Percentiles rank a stretch among this genome's conserved stretches.
phyloP scores from a whole-genome alignment of 2,329 filamentous ascomycete species.

The Botrytis aclada region DNA sequence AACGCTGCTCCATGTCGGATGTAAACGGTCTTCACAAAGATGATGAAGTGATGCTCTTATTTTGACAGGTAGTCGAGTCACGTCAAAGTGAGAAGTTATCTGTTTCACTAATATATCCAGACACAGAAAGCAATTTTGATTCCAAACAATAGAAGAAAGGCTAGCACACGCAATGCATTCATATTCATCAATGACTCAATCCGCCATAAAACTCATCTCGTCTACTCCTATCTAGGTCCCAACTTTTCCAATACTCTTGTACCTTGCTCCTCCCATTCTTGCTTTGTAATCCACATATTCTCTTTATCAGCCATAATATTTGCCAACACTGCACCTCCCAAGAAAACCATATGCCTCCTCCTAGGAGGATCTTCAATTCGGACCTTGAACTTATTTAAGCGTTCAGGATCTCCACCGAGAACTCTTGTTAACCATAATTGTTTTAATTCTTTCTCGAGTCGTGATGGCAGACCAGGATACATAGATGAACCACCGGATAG shows the following conservation, averaged over 20 bases:
- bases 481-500: slow-evolving; percentile 96
- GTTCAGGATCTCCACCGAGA: slow-evolving; percentile 85
- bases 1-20: not conserved
- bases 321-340: slow-evolving; percentile 91
- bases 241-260: slow-evolving; percentile 83
- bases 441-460: slow-evolving; percentile 97
- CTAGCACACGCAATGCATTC: slow-evolving; percentile 12
- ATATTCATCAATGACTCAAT: slow-evolving; percentile 12
- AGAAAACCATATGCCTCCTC: slow-evolving; percentile 98
- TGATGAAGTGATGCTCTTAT: not conserved
- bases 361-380: slow-evolving; percentile 96
- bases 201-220: slow-evolving; percentile 9
- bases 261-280: slow-evolving; percentile 95
- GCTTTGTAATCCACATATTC: slow-evolving; percentile 97
- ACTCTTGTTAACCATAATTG: slow-evolving; percentile 96
- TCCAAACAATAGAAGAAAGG: not conserved
- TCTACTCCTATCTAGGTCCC: slow-evolving; percentile 65
- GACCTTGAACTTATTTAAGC: slow-evolving; percentile 98
- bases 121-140: slow-evolving; percentile 1
- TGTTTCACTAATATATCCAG: slow-evolving; percentile 25
- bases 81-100: not conserved
- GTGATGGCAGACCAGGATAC: slow-evolving; percentile 93
- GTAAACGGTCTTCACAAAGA: too few species aligned
- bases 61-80: not conserved
- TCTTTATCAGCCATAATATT: slow-evolving; percentile 99